These are phyloP conservation scores for Microcos paniculata DNA, from an alignment of 345 rosid genomes.

Conservation along the genomic window DNA sequence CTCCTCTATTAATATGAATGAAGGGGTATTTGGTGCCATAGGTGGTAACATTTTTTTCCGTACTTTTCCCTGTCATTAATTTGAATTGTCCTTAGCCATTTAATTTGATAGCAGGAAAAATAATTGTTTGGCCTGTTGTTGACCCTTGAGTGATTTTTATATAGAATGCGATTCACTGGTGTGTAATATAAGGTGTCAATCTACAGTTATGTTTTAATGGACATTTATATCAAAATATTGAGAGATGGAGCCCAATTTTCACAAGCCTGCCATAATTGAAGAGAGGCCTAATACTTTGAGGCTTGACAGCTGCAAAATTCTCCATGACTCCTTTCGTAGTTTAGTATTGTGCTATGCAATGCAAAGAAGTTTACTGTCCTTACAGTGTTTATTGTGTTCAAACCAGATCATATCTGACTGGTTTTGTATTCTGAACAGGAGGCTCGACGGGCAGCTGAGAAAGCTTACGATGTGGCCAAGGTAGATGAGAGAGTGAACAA, in stretches of 20 bases:
- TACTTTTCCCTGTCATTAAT: not conserved
- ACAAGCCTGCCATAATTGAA: not conserved
- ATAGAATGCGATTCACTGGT: not conserved
- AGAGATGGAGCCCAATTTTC: not conserved
- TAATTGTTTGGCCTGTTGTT: not conserved
- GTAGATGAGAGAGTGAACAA: slow-evolving; percentile 89
- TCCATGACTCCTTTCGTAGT: not conserved
- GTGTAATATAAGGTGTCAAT: not conserved
- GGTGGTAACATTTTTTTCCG: not conserved
- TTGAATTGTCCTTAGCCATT: not conserved
- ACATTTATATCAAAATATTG: not conserved
- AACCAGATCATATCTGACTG: not conserved
- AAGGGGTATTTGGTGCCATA: not conserved
- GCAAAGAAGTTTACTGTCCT: not conserved
- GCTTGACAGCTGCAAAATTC: not conserved
- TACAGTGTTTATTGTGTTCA: not conserved
- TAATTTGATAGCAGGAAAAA: not conserved
- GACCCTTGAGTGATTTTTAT: not conserved
- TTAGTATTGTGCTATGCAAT: not conserved
- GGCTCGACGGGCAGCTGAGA: slow-evolving; percentile 79
- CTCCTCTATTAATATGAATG: not conserved
- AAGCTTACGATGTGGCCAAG: slow-evolving; percentile 82
- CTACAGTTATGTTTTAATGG: not conserved
- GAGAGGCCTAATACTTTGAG: not conserved
- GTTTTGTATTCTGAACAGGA: slow-evolving; percentile 49